phyloP scores from a whole-genome alignment of 129 eudicot genomes.

The Flaveria sonorensis region DNA sequence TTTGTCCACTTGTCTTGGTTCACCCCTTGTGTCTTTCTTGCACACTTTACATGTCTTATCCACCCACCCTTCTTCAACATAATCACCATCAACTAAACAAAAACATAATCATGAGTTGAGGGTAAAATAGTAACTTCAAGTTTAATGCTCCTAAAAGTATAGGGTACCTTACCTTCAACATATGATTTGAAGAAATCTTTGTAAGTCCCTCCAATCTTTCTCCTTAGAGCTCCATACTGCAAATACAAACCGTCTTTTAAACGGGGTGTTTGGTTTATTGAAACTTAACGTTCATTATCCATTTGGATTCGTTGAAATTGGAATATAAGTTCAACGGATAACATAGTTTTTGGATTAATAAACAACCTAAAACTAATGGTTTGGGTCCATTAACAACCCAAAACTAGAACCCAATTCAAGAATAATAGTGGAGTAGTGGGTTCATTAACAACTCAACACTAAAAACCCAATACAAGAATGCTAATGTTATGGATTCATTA shows the following conservation, averaged over 20 bases:
- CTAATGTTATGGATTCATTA: too few relatives aligned
- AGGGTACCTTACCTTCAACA: constrained; percentile 65
- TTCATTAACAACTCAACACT: not conserved
- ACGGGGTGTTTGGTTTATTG: not conserved
- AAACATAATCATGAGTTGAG: not conserved
- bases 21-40: constrained; percentile 87
- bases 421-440: not conserved
- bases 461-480: too few relatives aligned
- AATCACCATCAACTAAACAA: constrained; percentile 74
- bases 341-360: not conserved
- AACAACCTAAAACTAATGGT: not conserved
- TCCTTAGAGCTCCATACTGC: constrained; percentile 97
- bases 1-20: constrained; percentile 80
- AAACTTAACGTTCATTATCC: not conserved
- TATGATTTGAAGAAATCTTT: constrained; percentile 98
- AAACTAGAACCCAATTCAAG: not conserved
- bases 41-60: constrained; percentile 97
- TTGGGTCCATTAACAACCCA: not conserved
- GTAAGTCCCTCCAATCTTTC: constrained; percentile 98
- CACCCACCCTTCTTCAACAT: constrained; percentile 99
- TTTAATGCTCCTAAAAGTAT: constrained; percentile 4
- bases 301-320: not conserved
- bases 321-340: not conserved
- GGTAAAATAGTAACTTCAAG: not conserved
- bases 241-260: not conserved